phyloP scores from a whole-genome alignment of 2,329 filamentous ascomycete genomes.

The Fusarium abutilonis region DNA sequence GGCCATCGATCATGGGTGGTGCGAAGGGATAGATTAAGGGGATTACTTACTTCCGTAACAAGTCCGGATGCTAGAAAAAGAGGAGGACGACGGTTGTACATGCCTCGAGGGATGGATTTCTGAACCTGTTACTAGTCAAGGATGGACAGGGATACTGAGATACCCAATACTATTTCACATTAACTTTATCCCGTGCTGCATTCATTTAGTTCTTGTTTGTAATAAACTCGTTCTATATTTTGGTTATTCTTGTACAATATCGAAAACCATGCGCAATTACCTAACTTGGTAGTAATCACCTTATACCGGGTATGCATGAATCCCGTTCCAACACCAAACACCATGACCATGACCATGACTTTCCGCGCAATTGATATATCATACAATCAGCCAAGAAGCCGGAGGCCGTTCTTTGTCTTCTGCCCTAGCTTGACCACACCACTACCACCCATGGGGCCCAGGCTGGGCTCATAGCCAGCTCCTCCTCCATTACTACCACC shows the following conservation, averaged over 20 bases:
- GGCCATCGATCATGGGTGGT: constrained; percentile 9
- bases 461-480: constrained; percentile 59
- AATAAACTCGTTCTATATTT: neutral
- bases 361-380: neutral
- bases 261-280: neutral
- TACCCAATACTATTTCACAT: constrained; percentile 38
- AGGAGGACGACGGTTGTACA: neutral
- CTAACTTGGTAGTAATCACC: neutral
- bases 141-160: constrained; percentile 26
- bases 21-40: constrained; percentile 17
- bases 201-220: neutral
- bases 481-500: constrained; percentile 42
- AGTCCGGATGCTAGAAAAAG: constrained; percentile 7
- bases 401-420: constrained; percentile 74
- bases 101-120: constrained; percentile 12
- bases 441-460: constrained; percentile 60
- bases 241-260: neutral
- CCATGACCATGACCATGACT: constrained; percentile 8
- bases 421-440: constrained; percentile 70
- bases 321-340: constrained; percentile 37
- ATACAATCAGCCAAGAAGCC: constrained; percentile 62
- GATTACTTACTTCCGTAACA: neutral
- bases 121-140: constrained; percentile 14
- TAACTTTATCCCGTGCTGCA: constrained; percentile 5
- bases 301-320: constrained; percentile 15